Evolutionary conservation across 495 filamentous ascomycete genomes (phyloP).

Genomic region (Hypoxylon lenormandii): DNA sequence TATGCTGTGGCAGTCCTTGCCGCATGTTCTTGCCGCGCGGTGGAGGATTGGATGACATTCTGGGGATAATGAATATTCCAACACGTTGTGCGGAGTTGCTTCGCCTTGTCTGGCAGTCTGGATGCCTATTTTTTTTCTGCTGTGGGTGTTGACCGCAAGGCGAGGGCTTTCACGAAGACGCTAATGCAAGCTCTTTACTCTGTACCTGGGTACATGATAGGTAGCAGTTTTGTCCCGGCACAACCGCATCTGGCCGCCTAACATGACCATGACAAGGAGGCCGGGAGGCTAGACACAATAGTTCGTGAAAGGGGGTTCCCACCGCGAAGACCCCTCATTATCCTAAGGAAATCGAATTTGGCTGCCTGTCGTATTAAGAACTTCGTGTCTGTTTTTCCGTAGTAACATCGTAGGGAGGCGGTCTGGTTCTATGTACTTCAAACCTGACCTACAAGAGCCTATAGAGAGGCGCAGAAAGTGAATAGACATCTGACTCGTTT

Average conservation of each 20-base stretch:
- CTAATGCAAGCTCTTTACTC: slow-evolving; percentile 50
- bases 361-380: slow-evolving; percentile 21
- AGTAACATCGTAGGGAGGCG: slow-evolving; percentile 19
- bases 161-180: slow-evolving; percentile 33
- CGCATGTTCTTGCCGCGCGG: neutral
- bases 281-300: slow-evolving; percentile 3
- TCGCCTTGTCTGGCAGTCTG: slow-evolving; percentile 29
- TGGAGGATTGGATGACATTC: neutral
- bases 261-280: slow-evolving; percentile 31
- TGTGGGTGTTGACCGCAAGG: slow-evolving; percentile 41
- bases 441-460: slow-evolving; percentile 19
- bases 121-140: slow-evolving; percentile 14
- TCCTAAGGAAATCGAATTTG: slow-evolving; percentile 19
- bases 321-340: slow-evolving; percentile 8
- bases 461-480: neutral
- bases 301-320: neutral
- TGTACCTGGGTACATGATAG: no score
- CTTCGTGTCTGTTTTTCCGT: slow-evolving; percentile 26
- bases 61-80: slow-evolving; percentile 22
- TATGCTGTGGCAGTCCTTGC: slow-evolving; percentile 12
- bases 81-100: slow-evolving; percentile 39
- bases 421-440: slow-evolving; percentile 19
- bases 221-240: slow-evolving; percentile 31
- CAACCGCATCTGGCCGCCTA: slow-evolving; percentile 40
- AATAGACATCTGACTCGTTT: slow-evolving; percentile 21